Percentiles rank a stretch among this genome's conserved stretches.
Evolutionary conservation across 169 alveolate genomes (phyloP).

Genomic region (Perkinsus olseni): DNA sequence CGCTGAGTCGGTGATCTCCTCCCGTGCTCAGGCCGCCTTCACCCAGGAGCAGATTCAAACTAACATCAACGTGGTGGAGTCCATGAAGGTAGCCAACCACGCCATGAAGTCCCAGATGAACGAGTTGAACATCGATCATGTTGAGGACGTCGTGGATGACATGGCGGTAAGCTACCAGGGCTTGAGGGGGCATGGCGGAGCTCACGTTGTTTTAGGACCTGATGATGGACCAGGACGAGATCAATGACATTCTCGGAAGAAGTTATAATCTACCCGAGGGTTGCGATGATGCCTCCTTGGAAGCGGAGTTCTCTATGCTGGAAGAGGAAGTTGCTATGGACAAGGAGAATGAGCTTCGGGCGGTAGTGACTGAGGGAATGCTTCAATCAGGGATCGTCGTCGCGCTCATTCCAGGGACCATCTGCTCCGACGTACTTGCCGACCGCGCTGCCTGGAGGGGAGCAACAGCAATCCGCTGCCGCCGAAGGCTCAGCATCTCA

Average conservation of each 20-base stretch:
- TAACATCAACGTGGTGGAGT: neutral
- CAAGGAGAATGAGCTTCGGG: neutral
- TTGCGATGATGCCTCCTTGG: neutral
- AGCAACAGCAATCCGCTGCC: neutral
- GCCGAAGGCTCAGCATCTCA: neutral
- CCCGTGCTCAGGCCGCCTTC: neutral
- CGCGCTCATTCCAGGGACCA: neutral
- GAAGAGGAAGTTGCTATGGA: neutral
- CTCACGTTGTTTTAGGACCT: neutral
- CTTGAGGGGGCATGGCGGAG: neutral
- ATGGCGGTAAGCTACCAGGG: neutral
- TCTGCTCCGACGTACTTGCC: neutral
- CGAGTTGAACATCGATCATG: slow-evolving; percentile 5
- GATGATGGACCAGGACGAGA: slow-evolving; percentile 10
- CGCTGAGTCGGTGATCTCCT: too few relatives aligned
- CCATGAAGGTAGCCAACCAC: slow-evolving; percentile 7
- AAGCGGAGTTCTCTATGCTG: neutral
- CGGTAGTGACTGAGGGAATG: too few relatives aligned
- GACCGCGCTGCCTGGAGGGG: neutral
- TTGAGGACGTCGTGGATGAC: neutral
- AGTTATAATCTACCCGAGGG: neutral
- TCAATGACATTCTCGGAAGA: slow-evolving; percentile 1
- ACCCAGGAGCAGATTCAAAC: slow-evolving; percentile 3
- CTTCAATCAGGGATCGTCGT: too few relatives aligned
- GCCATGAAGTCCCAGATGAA: slow-evolving; percentile 2